Base-by-base conservation (phyloP, 345 rosid genomes). In the Ceriops decandra region DNA sequence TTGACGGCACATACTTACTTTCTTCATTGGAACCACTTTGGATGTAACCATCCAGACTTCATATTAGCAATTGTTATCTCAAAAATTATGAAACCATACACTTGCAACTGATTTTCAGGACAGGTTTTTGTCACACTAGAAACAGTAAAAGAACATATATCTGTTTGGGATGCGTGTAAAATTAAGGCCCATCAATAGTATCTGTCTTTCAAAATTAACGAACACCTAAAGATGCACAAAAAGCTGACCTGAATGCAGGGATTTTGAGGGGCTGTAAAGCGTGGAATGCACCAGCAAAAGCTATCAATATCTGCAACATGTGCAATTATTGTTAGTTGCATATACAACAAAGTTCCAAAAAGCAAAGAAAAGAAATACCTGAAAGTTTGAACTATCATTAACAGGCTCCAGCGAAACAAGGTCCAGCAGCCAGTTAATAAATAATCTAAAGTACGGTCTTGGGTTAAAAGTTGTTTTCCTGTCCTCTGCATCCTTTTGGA, bases 281-380 rank as follows among this genome's bases (percentile, higher is more conserved):
- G 75, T 95, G 99, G 75, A 95, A 95, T 69, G 98, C 86, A 75
- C 79, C 84, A 57, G 98, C 95, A 81, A 95, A 91, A 33, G 96
- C 83, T 60, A 83, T 81, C 80, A 91, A 84, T 75, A 95, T 86
- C 99, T 91, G 95, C 67, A 77, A 53, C 53, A 70, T 19, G 51
- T 54, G 46, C 57, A 72, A 53, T 15, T 5, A 71, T 24, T 51
- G 57, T 79, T 69, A 83, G 79, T 32, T 52, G 30, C 30, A 24
- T 38, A 28, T 11, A 64, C 52, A 59, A 46, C 22, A 52, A 64
- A 21, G 57, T 42, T 7, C 0, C 26, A 49, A 66, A 9, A 26
- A 59, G 63, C 13, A 49, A 36, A 63, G 63, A 73, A 28, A 63
- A 63, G 66, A 27, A 52, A 56, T 77, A 90, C 99, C 93, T 87